These are phyloP conservation scores for Cryoendolithus antarcticus DNA, from an alignment of 2,329 filamentous ascomycete genomes.

Conservation along the genomic window DNA sequence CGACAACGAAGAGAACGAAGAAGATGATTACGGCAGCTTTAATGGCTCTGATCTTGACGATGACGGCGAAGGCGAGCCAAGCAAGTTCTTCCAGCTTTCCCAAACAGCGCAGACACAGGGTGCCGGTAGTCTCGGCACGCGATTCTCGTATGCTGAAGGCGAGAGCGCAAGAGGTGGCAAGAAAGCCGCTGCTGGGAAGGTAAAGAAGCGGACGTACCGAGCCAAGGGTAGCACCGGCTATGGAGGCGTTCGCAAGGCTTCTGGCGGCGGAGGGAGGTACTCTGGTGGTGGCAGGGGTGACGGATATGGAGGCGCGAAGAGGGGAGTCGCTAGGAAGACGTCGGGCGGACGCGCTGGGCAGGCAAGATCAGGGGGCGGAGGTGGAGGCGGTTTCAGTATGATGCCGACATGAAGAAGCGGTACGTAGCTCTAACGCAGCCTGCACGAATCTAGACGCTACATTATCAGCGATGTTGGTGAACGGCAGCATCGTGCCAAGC, in stretches of 20 bases:
- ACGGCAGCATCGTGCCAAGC: too few species aligned
- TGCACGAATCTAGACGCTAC: too few species aligned
- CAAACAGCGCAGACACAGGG: slow-evolving; percentile 8
- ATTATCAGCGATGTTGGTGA: too few species aligned
- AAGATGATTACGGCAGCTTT: slow-evolving; percentile 34
- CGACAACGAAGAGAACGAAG: slow-evolving; percentile 27
- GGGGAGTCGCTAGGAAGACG: background rate
- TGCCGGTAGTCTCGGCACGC: slow-evolving; percentile 9
- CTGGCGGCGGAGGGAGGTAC: background rate
- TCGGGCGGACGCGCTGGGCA: background rate
- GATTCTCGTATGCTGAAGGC: background rate
- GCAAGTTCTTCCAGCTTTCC: slow-evolving; percentile 14
- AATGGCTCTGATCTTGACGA: slow-evolving; percentile 32
- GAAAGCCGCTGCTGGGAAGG: slow-evolving; percentile 2
- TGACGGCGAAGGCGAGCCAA: slow-evolving; percentile 14
- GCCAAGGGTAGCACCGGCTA: slow-evolving; percentile 2
- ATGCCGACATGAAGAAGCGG: slow-evolving; percentile 3
- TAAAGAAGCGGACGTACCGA: slow-evolving; percentile 2
- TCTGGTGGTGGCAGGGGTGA: background rate
- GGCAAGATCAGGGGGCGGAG: background rate
- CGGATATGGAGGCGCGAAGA: background rate
- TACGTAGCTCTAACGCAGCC: background rate
- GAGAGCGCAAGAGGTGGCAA: background rate
- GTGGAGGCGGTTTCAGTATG: slow-evolving; percentile 2
- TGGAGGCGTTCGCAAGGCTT: slow-evolving; percentile 1